Percentiles rank a stretch among this genome's conserved stretches.
These are phyloP conservation scores for Isochrysis galbana DNA, from an alignment of 78 protist species.

Conservation along the genomic window DNA sequence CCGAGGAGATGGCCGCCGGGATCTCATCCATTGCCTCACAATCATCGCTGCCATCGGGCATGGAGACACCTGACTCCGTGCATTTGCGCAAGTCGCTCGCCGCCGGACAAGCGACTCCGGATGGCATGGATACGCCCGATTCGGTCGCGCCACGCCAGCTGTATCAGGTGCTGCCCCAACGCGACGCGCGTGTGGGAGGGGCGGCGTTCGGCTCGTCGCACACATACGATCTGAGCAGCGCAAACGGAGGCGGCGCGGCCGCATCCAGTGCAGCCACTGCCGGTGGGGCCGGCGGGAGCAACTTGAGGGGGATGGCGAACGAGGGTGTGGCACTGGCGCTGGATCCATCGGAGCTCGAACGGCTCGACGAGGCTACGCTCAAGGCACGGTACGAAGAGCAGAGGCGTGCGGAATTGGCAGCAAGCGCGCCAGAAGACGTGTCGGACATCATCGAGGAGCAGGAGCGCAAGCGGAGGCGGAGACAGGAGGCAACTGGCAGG, in stretches of 20 bases:
- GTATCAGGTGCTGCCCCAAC: conserved; percentile 32
- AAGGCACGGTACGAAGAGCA: conserved; percentile 29
- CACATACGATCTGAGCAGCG: conserved; percentile 17
- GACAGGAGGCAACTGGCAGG: not conserved
- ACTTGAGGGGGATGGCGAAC: too few species aligned
- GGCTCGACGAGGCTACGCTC: conserved; percentile 31
- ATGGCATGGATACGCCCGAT: conserved; percentile 40
- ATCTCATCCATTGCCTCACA: conserved; percentile 27
- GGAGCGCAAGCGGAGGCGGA: conserved; percentile 9
- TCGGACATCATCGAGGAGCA: conserved; percentile 43
- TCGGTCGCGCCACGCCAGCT: not conserved
- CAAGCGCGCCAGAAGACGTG: conserved; percentile 39
- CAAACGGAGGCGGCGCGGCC: too few species aligned
- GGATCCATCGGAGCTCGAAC: conserved; percentile 53
- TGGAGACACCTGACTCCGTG: conserved; percentile 63
- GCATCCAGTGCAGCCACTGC: not conserved
- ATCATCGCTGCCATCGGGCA: conserved; percentile 56
- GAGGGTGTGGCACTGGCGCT: conserved; percentile 43
- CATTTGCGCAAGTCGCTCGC: conserved; percentile 26
- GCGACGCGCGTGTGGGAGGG: not conserved
- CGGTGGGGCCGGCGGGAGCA: not conserved
- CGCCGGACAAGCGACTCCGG: not conserved
- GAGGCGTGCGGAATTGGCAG: not conserved
- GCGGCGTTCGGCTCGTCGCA: conserved; percentile 30
- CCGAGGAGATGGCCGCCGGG: not conserved